phyloP scores from a whole-genome alignment of 2,329 filamentous ascomycete genomes.

The Trichoderma atroviride region DNA sequence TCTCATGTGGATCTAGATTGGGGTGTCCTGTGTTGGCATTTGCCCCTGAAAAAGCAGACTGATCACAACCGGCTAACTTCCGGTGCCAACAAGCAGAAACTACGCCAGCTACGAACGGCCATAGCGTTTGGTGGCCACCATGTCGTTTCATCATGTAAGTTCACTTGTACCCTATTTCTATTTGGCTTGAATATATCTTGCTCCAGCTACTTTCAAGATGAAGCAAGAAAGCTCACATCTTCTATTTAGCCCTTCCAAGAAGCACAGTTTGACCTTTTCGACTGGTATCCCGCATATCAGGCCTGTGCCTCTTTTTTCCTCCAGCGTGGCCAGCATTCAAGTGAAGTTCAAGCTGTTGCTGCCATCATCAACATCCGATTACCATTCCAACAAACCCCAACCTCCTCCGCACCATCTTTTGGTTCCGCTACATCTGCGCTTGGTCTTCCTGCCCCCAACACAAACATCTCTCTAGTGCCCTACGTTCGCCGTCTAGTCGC shows the following conservation, averaged over 20 bases:
- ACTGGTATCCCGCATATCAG: slow-evolving; percentile 90
- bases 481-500: slow-evolving; percentile 89
- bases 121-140: not conserved
- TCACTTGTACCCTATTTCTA: not conserved
- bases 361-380: slow-evolving; percentile 90
- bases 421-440: slow-evolving; percentile 10
- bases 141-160: slow-evolving; percentile 28
- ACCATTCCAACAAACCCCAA: slow-evolving; percentile 71
- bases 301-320: slow-evolving; percentile 90
- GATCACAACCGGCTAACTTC: not conserved
- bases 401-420: slow-evolving; percentile 29
- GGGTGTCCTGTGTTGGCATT: not conserved
- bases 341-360: slow-evolving; percentile 81
- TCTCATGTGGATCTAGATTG: not conserved
- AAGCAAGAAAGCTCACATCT: not conserved
- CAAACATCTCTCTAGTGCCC: slow-evolving; percentile 62
- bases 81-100: not conserved
- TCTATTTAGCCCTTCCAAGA: slow-evolving; percentile 48
- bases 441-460: slow-evolving; percentile 32
- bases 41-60: not conserved
- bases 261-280: slow-evolving; percentile 74
- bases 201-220: not conserved
- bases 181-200: not conserved
- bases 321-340: slow-evolving; percentile 83
- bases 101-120: not conserved